Evolutionary conservation across 768 basidiomycete genomes (phyloP).

Genomic region (Paxillus involutus): DNA sequence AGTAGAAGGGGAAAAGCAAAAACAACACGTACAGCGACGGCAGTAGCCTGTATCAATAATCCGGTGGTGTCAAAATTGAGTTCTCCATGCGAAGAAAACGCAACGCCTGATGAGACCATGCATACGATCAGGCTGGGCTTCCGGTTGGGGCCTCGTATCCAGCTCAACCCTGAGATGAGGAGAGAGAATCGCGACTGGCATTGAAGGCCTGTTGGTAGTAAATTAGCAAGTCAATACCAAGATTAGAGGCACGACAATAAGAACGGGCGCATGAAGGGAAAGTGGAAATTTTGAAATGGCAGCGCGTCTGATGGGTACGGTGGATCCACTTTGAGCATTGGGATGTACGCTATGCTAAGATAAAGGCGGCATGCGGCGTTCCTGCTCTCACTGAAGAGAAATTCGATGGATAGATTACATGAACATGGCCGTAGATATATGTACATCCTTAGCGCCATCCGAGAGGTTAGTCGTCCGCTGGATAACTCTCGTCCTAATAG

Average conservation of each 20-base stretch:
- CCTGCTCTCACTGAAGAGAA: constrained; percentile 90
- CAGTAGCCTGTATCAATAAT: constrained; percentile 84
- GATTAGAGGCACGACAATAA: not conserved
- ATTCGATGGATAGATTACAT: constrained; percentile 82
- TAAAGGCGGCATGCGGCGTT: constrained; percentile 87
- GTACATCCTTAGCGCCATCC: constrained; percentile 75
- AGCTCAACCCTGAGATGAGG: constrained; percentile 89
- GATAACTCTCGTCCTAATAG: constrained; percentile 84
- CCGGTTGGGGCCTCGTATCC: constrained; percentile 83
- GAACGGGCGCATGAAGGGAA: not conserved
- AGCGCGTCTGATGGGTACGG: not conserved
- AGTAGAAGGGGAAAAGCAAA: not conserved
- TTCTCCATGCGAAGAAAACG: constrained; percentile 88
- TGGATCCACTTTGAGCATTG: constrained; percentile 82
- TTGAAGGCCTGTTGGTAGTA: constrained; percentile 69
- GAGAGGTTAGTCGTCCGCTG: constrained; percentile 79
- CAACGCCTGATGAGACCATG: constrained; percentile 90
- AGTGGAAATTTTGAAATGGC: not conserved
- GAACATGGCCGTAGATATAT: constrained; percentile 79
- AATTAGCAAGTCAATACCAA: not conserved
- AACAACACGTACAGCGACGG: constrained; percentile 58
- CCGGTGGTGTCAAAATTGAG: constrained; percentile 82
- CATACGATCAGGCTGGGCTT: constrained; percentile 80
- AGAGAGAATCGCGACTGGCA: constrained; percentile 82
- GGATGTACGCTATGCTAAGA: constrained; percentile 91